These are phyloP conservation scores for Lactarius sp. DNA, from an alignment of 768 basidiomycete genomes.

Conservation along the genomic window DNA sequence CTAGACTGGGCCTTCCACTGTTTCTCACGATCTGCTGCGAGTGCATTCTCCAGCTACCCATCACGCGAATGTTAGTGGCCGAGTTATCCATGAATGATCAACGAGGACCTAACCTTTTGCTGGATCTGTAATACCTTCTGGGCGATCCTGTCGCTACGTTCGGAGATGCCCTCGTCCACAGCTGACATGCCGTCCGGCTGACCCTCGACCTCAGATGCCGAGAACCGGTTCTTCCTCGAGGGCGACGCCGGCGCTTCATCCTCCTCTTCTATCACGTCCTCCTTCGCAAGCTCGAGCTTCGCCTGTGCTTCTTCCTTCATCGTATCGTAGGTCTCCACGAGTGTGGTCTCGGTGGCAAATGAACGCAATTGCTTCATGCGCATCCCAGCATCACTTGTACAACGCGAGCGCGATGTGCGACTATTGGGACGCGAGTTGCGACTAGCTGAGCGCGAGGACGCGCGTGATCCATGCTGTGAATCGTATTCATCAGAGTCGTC, in stretches of 20 bases:
- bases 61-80: slow-evolving; percentile 5
- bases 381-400: slow-evolving; percentile 55
- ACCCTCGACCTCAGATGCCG: slow-evolving; percentile 57
- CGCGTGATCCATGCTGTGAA: slow-evolving; percentile 45
- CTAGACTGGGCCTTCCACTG: slow-evolving; percentile 42
- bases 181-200: slow-evolving; percentile 77
- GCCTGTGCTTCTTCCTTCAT: slow-evolving; percentile 38
- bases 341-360: slow-evolving; percentile 74
- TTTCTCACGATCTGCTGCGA: slow-evolving; percentile 51
- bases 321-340: slow-evolving; percentile 58
- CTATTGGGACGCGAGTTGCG: slow-evolving; percentile 36
- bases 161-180: slow-evolving; percentile 81
- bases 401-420: slow-evolving; percentile 54
- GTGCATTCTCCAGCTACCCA: slow-evolving; percentile 68
- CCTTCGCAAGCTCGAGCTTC: slow-evolving; percentile 53
- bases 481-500: slow-evolving; percentile 72
- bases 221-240: slow-evolving; percentile 71
- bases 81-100: not conserved
- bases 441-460: slow-evolving; percentile 17
- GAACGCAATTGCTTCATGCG: slow-evolving; percentile 53
- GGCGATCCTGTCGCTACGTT: slow-evolving; percentile 82
- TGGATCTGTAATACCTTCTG: slow-evolving; percentile 87
- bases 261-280: slow-evolving; percentile 47
- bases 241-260: slow-evolving; percentile 30
- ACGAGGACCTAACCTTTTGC: slow-evolving; percentile 62